These are phyloP conservation scores for Teratosphaeria viscida DNA, from an alignment of 2,329 filamentous ascomycete species.

Conservation along the genomic window DNA sequence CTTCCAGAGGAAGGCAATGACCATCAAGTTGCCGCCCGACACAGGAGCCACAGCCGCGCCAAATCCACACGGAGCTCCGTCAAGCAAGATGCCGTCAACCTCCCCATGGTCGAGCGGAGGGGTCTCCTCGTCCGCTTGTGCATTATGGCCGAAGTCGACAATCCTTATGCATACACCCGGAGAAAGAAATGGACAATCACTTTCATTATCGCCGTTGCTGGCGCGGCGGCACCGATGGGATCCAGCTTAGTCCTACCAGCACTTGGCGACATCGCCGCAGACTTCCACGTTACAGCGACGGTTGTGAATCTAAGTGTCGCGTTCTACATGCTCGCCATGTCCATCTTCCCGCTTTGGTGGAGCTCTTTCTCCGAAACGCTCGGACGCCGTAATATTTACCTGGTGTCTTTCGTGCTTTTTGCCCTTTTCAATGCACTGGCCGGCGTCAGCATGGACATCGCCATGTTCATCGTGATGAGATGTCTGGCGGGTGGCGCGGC, in stretches of 20 bases:
- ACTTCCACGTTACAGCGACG: constrained; percentile 53
- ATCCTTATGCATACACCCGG: constrained; percentile 61
- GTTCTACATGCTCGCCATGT: constrained; percentile 70
- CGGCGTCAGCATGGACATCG: constrained; percentile 58
- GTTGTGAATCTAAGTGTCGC: constrained; percentile 67
- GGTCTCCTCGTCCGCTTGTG: constrained; percentile 63
- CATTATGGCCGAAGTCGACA: constrained; percentile 67
- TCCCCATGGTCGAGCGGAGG: constrained; percentile 48
- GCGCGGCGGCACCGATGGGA: constrained; percentile 69
- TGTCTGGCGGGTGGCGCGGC: constrained; percentile 65
- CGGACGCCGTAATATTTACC: constrained; percentile 68
- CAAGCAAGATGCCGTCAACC: constrained; percentile 26
- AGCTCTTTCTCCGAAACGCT: constrained; percentile 63
- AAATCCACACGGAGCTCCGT: constrained; percentile 15
- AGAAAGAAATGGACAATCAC: constrained; percentile 80
- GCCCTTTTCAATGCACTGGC: constrained; percentile 59
- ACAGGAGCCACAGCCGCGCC: constrained; percentile 15
- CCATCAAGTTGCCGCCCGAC: constrained; percentile 17
- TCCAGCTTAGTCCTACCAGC: constrained; percentile 74
- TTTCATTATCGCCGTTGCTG: constrained; percentile 64
- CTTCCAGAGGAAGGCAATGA: constrained; percentile 16
- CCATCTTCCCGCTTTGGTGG: constrained; percentile 81
- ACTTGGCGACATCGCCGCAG: constrained; percentile 51
- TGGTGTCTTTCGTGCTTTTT: constrained; percentile 64
- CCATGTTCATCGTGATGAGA: constrained; percentile 69